Conservation (phyloP, 1,139 yeast genomes). For the Suhomyces terraborum region DNA sequence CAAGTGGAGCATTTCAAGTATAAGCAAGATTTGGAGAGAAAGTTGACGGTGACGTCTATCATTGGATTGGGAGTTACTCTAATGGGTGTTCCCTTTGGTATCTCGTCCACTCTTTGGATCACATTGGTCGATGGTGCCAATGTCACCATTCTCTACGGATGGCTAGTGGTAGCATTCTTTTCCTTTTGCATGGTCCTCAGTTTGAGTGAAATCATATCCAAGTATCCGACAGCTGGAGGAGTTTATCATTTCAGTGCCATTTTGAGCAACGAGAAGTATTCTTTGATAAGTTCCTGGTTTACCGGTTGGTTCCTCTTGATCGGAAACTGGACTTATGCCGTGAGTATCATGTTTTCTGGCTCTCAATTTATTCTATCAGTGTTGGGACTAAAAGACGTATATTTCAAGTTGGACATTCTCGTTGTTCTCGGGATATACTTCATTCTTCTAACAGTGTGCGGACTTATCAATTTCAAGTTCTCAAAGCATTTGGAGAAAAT, state of each 20-base stretch:
- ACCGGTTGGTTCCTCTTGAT: constrained; percentile 75
- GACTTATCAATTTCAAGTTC: constrained; percentile 61
- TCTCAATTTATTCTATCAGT: constrained; percentile 69
- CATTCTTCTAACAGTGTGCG: constrained; percentile 56
- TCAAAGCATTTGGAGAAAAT: constrained; percentile 61
- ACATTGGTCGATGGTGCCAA: constrained; percentile 74
- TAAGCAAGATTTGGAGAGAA: constrained; percentile 66
- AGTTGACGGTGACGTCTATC: constrained; percentile 64
- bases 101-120: constrained; percentile 69
- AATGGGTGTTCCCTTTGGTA: constrained; percentile 79
- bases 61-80: constrained; percentile 74
- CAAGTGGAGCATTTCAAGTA: constrained; percentile 70
- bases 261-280: constrained; percentile 57
- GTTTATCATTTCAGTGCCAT: constrained; percentile 77
- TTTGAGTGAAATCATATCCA: constrained; percentile 69
- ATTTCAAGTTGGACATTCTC: constrained; percentile 58
- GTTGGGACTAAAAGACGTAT: constrained; percentile 59
- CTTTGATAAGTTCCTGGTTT: constrained; percentile 64
- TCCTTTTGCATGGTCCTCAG: constrained; percentile 66
- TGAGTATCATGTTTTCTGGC: constrained; percentile 72
- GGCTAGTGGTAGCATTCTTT: constrained; percentile 63
- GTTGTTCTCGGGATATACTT: constrained; percentile 59
- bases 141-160: constrained; percentile 70
- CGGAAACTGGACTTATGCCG: constrained; percentile 77
- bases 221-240: constrained; percentile 74